These are phyloP conservation scores for Penicillium griseofulvum DNA, from an alignment of 2,329 filamentous ascomycete species.

Conservation along the genomic window DNA sequence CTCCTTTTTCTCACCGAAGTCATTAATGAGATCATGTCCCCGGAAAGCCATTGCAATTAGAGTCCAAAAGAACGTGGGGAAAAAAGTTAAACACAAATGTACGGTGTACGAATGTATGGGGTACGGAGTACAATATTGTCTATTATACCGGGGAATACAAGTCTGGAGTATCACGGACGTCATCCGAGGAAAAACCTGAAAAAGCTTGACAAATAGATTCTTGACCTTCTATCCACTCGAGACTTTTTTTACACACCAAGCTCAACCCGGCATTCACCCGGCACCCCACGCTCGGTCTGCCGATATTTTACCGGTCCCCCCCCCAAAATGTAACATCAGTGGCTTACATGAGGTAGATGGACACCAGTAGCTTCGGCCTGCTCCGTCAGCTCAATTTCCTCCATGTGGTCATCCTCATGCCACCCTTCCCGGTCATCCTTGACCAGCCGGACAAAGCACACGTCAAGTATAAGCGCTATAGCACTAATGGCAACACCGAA, in stretches of 20 bases:
- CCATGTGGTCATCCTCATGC: constrained; percentile 18
- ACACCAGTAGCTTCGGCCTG: constrained; percentile 11
- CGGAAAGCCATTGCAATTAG: background rate
- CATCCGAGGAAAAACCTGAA: background rate
- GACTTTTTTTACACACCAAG: background rate
- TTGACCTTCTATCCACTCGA: background rate
- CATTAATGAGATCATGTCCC: constrained; percentile 1
- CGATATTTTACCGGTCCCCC: background rate
- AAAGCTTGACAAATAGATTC: constrained; percentile 6
- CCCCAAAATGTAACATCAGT: background rate
- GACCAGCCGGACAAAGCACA: constrained; percentile 31
- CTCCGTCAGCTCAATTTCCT: constrained; percentile 13
- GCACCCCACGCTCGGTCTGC: constrained; percentile 5
- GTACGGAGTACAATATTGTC: too few relatives aligned
- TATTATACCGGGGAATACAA: background rate
- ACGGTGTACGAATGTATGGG: too few relatives aligned
- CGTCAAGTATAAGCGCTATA: constrained; percentile 28
- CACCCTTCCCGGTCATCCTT: constrained; percentile 37
- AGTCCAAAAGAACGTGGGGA: background rate
- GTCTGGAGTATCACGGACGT: background rate
- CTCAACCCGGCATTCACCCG: background rate
- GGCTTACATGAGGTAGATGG: background rate
- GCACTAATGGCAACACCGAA: constrained; percentile 33
- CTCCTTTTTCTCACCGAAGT: constrained; percentile 6
- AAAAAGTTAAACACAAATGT: background rate